phyloP scores from a whole-genome alignment of 2,329 filamentous ascomycete species.

The Aureobasidium sp. region DNA sequence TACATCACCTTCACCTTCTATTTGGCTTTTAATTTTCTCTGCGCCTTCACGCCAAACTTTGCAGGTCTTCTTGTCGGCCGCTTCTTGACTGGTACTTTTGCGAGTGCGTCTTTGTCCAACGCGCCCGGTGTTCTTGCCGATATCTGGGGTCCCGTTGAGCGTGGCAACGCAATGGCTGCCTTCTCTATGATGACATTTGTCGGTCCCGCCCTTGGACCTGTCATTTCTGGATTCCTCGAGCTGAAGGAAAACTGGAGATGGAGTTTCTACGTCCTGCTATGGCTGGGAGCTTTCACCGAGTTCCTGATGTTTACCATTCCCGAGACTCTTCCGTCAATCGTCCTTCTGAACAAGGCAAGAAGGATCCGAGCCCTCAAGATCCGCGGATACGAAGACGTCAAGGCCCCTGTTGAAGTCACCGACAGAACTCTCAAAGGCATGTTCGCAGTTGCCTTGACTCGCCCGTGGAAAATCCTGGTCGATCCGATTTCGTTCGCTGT shows the following conservation, averaged over 20 bases:
- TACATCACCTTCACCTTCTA: constrained; percentile 33
- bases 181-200: constrained; percentile 47
- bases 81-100: constrained; percentile 48
- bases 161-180: constrained; percentile 46
- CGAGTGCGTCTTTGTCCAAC: constrained; percentile 38
- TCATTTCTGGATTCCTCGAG: constrained; percentile 49
- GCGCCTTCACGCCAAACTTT: constrained; percentile 48
- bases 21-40: constrained; percentile 43
- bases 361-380: constrained; percentile 42
- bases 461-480: constrained; percentile 47
- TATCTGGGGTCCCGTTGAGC: constrained; percentile 22
- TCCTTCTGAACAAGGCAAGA: constrained; percentile 46
- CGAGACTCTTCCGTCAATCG: constrained; percentile 45
- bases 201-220: constrained; percentile 45
- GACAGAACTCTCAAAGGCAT: constrained; percentile 36
- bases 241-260: constrained; percentile 42
- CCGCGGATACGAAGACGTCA: constrained; percentile 44
- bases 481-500: constrained; percentile 45
- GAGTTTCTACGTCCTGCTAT: constrained; percentile 37
- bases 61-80: constrained; percentile 44
- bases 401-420: constrained; percentile 40
- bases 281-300: constrained; percentile 28
- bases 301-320: constrained; percentile 48
- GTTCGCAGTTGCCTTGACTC: constrained; percentile 45
- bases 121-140: constrained; percentile 41